These are phyloP conservation scores for Debaryomycetaceae sp. DNA, from an alignment of 1,139 yeast genomes.

Conservation along the genomic window DNA sequence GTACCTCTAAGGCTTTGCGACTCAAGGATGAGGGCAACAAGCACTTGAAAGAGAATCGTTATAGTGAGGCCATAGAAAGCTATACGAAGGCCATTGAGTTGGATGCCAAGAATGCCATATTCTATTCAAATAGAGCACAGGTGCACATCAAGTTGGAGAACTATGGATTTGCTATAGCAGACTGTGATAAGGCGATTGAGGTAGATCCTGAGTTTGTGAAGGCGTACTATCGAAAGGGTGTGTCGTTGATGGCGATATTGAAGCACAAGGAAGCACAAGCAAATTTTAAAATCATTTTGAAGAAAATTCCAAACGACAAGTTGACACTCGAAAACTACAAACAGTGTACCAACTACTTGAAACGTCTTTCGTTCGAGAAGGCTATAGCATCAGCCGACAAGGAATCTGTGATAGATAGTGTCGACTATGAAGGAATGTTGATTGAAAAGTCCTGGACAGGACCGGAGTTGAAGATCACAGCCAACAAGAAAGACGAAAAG, in stretches of 20 bases:
- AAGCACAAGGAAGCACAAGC: constrained; percentile 71
- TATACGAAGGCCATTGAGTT: constrained; percentile 78
- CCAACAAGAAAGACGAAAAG: constrained; percentile 18
- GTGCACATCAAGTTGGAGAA: constrained; percentile 83
- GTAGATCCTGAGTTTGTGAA: constrained; percentile 68
- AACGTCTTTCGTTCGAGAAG: constrained; percentile 75
- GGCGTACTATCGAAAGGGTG: constrained; percentile 81
- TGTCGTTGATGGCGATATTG: constrained; percentile 72
- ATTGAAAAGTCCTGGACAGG: constrained; percentile 66
- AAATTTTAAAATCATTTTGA: constrained; percentile 65
- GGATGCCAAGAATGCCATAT: constrained; percentile 65
- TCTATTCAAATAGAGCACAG: constrained; percentile 85
- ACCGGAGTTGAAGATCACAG: constrained; percentile 46
- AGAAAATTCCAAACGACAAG: constrained; percentile 64
- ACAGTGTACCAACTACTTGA: constrained; percentile 64
- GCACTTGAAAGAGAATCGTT: constrained; percentile 61
- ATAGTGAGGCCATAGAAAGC: constrained; percentile 60
- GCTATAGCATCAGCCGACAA: constrained; percentile 75
- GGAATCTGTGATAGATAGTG: constrained; percentile 31
- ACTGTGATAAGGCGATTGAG: constrained; percentile 68
- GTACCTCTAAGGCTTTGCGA: constrained; percentile 36
- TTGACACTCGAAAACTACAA: constrained; percentile 62
- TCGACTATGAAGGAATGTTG: constrained; percentile 49
- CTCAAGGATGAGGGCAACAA: constrained; percentile 73
- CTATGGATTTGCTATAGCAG: constrained; percentile 79